These are phyloP conservation scores for Talaromyces sp. DNA, from an alignment of 2,329 filamentous ascomycete species.

Conservation along the genomic window DNA sequence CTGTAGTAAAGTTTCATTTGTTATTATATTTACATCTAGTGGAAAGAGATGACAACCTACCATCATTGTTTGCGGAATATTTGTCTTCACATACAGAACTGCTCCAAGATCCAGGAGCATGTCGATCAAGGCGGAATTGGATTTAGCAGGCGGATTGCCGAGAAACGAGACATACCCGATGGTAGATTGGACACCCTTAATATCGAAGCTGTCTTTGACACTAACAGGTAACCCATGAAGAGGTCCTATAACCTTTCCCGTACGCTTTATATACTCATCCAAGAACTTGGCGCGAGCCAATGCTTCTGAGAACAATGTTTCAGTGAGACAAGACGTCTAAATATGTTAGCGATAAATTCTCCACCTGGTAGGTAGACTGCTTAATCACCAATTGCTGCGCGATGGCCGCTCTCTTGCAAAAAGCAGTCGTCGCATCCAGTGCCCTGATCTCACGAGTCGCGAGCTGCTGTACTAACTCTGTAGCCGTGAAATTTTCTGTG, in stretches of 20 bases:
- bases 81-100: constrained; percentile 56
- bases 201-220: constrained; percentile 31
- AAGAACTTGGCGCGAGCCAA: constrained; percentile 35
- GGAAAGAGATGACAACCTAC: constrained; percentile 40
- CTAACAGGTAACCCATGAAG: constrained; percentile 41
- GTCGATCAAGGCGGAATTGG: constrained; percentile 6
- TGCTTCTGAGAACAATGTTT: constrained; percentile 36
- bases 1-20: background rate
- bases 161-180: constrained; percentile 52
- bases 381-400: constrained; percentile 23
- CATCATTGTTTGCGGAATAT: constrained; percentile 63
- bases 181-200: constrained; percentile 51
- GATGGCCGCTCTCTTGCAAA: constrained; percentile 27
- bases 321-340: constrained; percentile 39
- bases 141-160: constrained; percentile 2
- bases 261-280: constrained; percentile 31
- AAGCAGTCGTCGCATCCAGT: constrained; percentile 50
- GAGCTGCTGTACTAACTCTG: background rate
- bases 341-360: background rate
- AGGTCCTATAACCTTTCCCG: constrained; percentile 32
- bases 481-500: constrained; percentile 2
- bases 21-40: background rate
- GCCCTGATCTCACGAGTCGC: constrained; percentile 27
- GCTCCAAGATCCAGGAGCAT: constrained; percentile 38
- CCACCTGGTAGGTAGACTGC: background rate